Evolutionary conservation across 2,329 filamentous ascomycete species (phyloP).

Genomic region (Paraconiothyrium sp.): DNA sequence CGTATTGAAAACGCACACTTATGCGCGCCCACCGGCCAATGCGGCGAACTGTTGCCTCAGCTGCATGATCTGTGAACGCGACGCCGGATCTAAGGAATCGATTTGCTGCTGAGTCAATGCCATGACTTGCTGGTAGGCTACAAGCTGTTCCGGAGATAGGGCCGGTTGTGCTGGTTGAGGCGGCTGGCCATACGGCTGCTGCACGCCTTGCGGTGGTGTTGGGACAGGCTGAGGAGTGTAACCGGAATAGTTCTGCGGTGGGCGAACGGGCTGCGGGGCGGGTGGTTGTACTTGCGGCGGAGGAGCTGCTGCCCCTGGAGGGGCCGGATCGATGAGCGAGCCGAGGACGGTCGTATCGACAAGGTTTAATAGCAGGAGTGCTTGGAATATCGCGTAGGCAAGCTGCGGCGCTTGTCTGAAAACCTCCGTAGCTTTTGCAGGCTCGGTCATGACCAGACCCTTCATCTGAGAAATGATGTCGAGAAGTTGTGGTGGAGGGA

Average conservation of each 20-base stretch:
- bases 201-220: constrained; percentile 59
- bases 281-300: constrained; percentile 50
- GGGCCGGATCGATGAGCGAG: constrained; percentile 74
- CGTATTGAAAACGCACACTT: neutral
- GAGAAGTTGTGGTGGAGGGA: constrained; percentile 87
- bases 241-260: constrained; percentile 42
- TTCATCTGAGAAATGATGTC: constrained; percentile 97
- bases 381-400: constrained; percentile 93
- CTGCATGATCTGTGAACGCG: constrained; percentile 81
- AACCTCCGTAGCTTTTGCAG: constrained; percentile 83
- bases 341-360: constrained; percentile 86
- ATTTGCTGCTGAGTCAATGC: constrained; percentile 82
- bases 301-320: constrained; percentile 40
- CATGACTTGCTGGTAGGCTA: constrained; percentile 72
- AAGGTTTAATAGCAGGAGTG: constrained; percentile 89
- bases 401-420: constrained; percentile 91
- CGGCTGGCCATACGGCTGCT: constrained; percentile 56
- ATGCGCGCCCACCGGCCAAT: constrained; percentile 29
- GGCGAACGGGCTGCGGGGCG: constrained; percentile 37
- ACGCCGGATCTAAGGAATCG: constrained; percentile 77
- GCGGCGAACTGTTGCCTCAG: constrained; percentile 70
- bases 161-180: constrained; percentile 29
- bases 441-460: constrained; percentile 81
- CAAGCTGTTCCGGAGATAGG: constrained; percentile 62
- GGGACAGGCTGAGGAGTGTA: constrained; percentile 58